These are phyloP conservation scores for Penicillium frequentans DNA, from an alignment of 2,329 filamentous ascomycete species.

Conservation along the genomic window DNA sequence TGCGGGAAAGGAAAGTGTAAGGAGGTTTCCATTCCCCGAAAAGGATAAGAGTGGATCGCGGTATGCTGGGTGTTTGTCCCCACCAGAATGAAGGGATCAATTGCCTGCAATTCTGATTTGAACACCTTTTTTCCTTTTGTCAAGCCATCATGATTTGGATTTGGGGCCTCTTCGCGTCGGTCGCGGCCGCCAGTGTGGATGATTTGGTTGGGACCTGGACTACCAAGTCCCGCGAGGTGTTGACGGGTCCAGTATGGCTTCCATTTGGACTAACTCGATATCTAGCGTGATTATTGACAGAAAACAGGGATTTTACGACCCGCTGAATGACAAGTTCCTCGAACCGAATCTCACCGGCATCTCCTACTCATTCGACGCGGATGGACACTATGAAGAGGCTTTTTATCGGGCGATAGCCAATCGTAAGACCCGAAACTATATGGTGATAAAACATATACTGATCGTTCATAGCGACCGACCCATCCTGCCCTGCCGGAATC, in stretches of 20 bases:
- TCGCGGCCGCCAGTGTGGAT: slow-evolving; percentile 44
- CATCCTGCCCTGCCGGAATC: slow-evolving; percentile 62
- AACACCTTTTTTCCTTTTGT: slow-evolving; percentile 7
- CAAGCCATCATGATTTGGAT: slow-evolving; percentile 31
- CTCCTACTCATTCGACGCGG: slow-evolving; percentile 70
- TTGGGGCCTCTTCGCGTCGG: slow-evolving; percentile 37
- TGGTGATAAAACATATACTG: background rate
- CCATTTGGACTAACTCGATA: background rate
- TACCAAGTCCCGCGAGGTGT: slow-evolving; percentile 67
- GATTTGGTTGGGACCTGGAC: slow-evolving; percentile 70
- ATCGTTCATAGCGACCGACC: slow-evolving; percentile 52
- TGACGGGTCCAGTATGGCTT: slow-evolving; percentile 64
- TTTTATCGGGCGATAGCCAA: slow-evolving; percentile 70
- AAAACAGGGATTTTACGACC: slow-evolving; percentile 67
- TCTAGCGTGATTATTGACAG: slow-evolving; percentile 8
- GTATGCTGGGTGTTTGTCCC: slow-evolving; percentile 20
- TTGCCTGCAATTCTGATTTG: slow-evolving; percentile 8
- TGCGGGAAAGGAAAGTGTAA: slow-evolving; percentile 15
- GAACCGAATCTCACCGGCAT: slow-evolving; percentile 68
- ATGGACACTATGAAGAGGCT: slow-evolving; percentile 68
- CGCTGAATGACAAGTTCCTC: slow-evolving; percentile 62
- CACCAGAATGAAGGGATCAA: slow-evolving; percentile 22
- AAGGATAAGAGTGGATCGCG: slow-evolving; percentile 20
- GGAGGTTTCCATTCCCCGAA: slow-evolving; percentile 15
- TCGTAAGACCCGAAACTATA: slow-evolving; percentile 51